These are phyloP conservation scores for Helianthus annuus DNA, from an alignment of 129 eudicot species.

Conservation along the genomic window HanXRQr2.0-SUNRISE NC_035435.2:163574292-163574791, in stretches of 20 bases:
- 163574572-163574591: background rate
- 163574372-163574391: slow-evolving; percentile 97
- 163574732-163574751: background rate
- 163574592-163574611: background rate
- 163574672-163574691: slow-evolving; percentile 65
- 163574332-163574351: slow-evolving; percentile 80
- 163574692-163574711: slow-evolving; percentile 35
- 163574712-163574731: background rate
- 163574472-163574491: background rate
- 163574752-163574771: background rate
- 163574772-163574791: slow-evolving; percentile 70
- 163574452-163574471: background rate
- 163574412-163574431: background rate
- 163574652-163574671: slow-evolving; percentile 73
- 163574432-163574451: background rate
- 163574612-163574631: slow-evolving; percentile 74
- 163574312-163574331: slow-evolving; percentile 74
- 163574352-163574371: slow-evolving; percentile 83
- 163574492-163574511: background rate
- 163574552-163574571: background rate
- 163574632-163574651: slow-evolving; percentile 98
- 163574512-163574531: background rate
- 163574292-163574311: slow-evolving; percentile 64
- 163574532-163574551: background rate
- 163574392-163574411: slow-evolving; percentile 4